Conservation (phyloP, 345 rosid species). For the Camelina hispida region DNA sequence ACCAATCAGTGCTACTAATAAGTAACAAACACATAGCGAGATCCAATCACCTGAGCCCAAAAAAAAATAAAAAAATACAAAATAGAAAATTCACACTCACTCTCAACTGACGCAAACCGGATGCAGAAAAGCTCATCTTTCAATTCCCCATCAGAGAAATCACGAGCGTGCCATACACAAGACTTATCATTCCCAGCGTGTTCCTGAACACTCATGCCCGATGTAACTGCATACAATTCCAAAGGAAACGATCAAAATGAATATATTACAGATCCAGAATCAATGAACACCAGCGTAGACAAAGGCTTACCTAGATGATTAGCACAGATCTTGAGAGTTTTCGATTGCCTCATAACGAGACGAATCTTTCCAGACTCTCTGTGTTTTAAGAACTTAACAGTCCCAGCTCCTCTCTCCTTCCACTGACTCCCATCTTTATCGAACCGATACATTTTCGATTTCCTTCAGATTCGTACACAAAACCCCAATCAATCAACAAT, state of each 20-base stretch:
- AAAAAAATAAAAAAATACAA: neutral
- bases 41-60: neutral
- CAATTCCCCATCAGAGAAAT: conserved; percentile 72
- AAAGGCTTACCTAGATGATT: conserved; percentile 72
- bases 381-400: conserved; percentile 84
- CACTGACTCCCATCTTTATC: conserved; percentile 86
- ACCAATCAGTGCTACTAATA: neutral
- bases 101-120: conserved; percentile 67
- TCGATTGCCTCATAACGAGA: conserved; percentile 88
- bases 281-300: neutral
- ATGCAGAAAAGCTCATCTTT: conserved; percentile 83
- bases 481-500: neutral
- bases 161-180: conserved; percentile 72
- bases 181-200: conserved; percentile 80
- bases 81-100: conserved; percentile 47
- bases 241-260: neutral
- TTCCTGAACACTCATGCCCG: conserved; percentile 64
- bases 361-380: conserved; percentile 73
- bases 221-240: conserved; percentile 45
- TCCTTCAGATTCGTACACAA: conserved; percentile 49
- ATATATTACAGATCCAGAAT: conserved; percentile 18
- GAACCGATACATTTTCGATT: conserved; percentile 82
- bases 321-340: conserved; percentile 95
- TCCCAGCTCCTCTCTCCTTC: conserved; percentile 95
- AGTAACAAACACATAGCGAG: neutral